phyloP scores from a whole-genome alignment of 345 rosid species.

The Salix koriyanagi region DNA sequence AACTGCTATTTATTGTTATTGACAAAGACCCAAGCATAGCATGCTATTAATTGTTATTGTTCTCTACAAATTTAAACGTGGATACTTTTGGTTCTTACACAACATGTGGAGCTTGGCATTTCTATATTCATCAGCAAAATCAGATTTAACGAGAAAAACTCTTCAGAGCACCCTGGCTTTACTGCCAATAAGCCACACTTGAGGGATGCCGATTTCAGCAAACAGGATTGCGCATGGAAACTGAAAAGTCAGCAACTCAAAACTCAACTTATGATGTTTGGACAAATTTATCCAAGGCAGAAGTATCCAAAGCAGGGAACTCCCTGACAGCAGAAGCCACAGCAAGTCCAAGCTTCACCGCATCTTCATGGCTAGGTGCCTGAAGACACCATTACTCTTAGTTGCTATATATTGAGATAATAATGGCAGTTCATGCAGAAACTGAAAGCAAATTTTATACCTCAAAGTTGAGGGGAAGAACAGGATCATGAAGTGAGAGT shows the following conservation, averaged over 20 bases:
- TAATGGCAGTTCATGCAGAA: background rate
- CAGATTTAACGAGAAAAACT: background rate
- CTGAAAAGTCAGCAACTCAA: background rate
- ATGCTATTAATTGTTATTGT: background rate
- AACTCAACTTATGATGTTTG: conserved; percentile 18
- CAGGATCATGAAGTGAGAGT: conserved; percentile 96
- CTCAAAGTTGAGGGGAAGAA: conserved; percentile 98
- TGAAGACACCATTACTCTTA: conserved; percentile 12
- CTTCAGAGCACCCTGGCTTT: background rate
- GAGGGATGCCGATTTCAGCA: background rate
- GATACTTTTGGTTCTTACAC: background rate
- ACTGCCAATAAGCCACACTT: background rate
- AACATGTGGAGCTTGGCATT: background rate
- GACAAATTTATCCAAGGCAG: conserved; percentile 63
- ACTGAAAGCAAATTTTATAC: conserved; percentile 28
- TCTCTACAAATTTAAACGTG: background rate
- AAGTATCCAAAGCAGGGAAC: conserved; percentile 74
- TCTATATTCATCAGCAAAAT: background rate
- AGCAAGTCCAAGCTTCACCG: conserved; percentile 66
- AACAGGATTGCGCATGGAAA: background rate
- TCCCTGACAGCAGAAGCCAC: conserved; percentile 65
- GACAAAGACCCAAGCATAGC: background rate
- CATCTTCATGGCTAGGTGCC: conserved; percentile 76
- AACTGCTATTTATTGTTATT: background rate
- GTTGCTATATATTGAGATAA: background rate